Conservation (phyloP, 2,329 filamentous ascomycete species). For the Colletotrichum gloeosporioides region DNA sequence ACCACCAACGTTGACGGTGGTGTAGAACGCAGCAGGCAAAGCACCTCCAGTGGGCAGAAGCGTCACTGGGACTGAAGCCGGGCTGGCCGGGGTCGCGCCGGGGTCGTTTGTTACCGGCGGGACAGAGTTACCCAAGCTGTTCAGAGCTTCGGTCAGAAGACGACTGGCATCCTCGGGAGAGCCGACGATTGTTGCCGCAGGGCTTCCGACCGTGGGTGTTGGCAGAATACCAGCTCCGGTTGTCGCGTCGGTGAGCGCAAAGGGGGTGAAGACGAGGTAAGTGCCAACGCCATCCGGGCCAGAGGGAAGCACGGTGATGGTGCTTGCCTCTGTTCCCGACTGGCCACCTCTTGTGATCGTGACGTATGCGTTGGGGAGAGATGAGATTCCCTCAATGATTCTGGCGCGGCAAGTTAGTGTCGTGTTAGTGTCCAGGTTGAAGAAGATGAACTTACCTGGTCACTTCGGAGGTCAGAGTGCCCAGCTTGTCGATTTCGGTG, state of each 20-base stretch:
- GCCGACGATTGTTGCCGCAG: background rate
- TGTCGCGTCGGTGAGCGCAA: background rate
- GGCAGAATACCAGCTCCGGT: background rate
- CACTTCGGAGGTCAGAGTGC: background rate
- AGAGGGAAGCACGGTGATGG: conserved; percentile 9
- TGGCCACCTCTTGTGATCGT: conserved; percentile 13
- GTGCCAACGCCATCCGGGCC: conserved; percentile 4
- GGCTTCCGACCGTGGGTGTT: background rate
- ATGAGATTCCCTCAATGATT: background rate
- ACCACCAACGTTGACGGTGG: conserved; percentile 4
- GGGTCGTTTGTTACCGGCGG: background rate
- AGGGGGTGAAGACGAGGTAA: conserved; percentile 14
- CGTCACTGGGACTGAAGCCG: background rate
- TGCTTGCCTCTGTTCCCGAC: conserved; percentile 7
- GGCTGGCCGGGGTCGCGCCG: background rate
- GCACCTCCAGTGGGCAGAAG: background rate
- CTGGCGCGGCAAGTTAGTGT: background rate
- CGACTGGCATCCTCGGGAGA: background rate
- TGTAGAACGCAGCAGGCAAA: background rate
- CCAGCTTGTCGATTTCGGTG: conserved; percentile 18
- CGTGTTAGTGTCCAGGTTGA: background rate
- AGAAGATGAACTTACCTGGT: background rate
- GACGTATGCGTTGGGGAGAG: conserved; percentile 11
- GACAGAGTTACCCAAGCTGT: background rate
- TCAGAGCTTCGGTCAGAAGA: background rate